A percentile compares a stretch with the other conserved stretches of the same genome.
Evolutionary conservation across 371 early-diverging fungal genomes (phyloP).

Genomic region (Mortierella sp.): DNA sequence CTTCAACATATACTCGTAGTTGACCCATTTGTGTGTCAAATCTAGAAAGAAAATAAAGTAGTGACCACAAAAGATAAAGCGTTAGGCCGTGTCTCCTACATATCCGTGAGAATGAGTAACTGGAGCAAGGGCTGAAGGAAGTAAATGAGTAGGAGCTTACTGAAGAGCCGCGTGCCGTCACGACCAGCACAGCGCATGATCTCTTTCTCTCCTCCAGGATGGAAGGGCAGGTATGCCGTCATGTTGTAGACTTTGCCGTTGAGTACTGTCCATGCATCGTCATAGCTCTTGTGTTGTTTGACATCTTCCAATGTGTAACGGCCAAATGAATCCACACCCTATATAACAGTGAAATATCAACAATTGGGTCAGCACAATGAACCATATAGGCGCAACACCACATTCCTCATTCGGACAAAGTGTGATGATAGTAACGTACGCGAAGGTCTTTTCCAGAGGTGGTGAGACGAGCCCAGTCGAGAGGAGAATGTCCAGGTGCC

Average conservation of each 20-base stretch:
- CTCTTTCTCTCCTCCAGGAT: conserved; percentile 95
- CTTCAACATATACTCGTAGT: conserved; percentile 86
- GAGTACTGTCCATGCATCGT: conserved; percentile 96
- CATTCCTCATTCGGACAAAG: background rate
- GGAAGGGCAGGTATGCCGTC: conserved; percentile 94
- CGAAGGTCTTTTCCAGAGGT: conserved; percentile 83
- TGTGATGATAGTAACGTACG: conserved; percentile 51
- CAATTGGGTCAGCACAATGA: background rate
- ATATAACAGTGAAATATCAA: background rate
- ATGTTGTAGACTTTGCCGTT: conserved; percentile 96
- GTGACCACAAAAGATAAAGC: background rate
- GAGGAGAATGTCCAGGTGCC: conserved; percentile 91
- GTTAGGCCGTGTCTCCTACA: background rate
- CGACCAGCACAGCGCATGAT: conserved; percentile 95
- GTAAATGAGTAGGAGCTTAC: conserved; percentile 61
- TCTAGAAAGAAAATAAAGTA: conserved; percentile 58
- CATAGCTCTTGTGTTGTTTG: conserved; percentile 78
- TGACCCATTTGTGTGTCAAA: conserved; percentile 96
- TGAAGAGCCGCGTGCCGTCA: conserved; percentile 94
- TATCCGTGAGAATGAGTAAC: background rate
- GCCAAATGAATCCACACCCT: conserved; percentile 70
- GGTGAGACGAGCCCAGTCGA: conserved; percentile 94
- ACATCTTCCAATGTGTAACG: conserved; percentile 86
- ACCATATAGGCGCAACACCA: background rate
- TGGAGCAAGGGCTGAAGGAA: background rate